phyloP scores from a whole-genome alignment of 148 eudicot species.

The Dianthus caryophyllus region DNA sequence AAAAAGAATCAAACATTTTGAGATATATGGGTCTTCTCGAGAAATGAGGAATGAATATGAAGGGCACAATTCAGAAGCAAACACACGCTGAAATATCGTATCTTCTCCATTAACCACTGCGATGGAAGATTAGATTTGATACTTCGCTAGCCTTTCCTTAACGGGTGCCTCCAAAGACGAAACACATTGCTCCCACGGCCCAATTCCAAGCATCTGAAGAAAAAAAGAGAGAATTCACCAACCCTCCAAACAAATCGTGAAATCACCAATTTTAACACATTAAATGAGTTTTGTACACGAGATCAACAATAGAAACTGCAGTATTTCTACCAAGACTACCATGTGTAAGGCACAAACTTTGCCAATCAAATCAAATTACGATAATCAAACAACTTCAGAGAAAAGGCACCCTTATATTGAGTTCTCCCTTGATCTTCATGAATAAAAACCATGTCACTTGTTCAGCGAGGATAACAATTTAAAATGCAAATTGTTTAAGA shows the following conservation, averaged over 20 bases:
- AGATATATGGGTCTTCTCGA: conserved; percentile 6
- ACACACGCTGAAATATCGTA: background rate
- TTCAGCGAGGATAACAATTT: too few relatives aligned
- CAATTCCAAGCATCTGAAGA: conserved; percentile 70
- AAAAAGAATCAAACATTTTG: conserved; percentile 23
- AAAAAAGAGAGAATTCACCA: background rate
- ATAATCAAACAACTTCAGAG: background rate
- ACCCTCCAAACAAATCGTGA: too few relatives aligned
- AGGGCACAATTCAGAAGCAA: conserved; percentile 13
- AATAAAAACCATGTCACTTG: too few relatives aligned
- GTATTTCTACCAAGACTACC: background rate
- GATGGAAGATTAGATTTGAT: conserved; percentile 45
- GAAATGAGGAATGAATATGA: background rate
- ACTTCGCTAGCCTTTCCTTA: conserved; percentile 58
- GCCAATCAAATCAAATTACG: background rate
- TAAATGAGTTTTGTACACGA: too few relatives aligned
- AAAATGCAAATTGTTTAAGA: too few relatives aligned
- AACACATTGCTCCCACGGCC: conserved; percentile 90
- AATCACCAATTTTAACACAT: too few relatives aligned
- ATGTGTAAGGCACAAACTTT: background rate
- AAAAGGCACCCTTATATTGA: too few relatives aligned
- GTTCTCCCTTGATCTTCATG: too few relatives aligned
- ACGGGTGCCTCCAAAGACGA: conserved; percentile 69
- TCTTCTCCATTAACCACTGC: background rate
- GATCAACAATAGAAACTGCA: background rate